These are phyloP conservation scores for Quambalaria eucalypti DNA, from an alignment of 1,284 basidiomycete genomes.

Conservation along the genomic window DNA sequence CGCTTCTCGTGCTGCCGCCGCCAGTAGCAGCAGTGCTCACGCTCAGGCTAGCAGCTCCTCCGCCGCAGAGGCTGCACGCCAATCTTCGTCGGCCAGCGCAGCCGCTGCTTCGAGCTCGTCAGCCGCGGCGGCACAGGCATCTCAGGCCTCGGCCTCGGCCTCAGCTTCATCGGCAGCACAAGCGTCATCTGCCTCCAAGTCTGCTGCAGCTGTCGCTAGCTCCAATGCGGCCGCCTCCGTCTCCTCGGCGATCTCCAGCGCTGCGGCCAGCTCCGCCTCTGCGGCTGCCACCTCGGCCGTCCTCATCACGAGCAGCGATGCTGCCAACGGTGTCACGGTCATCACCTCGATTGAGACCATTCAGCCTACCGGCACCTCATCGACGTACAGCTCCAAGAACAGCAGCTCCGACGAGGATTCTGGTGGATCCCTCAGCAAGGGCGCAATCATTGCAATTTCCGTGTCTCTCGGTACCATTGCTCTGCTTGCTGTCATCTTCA, in stretches of 20 bases:
- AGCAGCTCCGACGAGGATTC: neutral
- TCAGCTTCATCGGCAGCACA: neutral
- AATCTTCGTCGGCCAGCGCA: neutral
- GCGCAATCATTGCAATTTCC: neutral
- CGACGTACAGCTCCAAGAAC: neutral
- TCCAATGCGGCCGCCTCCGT: neutral
- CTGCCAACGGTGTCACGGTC: neutral
- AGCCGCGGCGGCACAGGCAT: neutral
- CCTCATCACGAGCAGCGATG: neutral
- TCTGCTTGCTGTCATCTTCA: neutral
- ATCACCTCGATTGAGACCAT: neutral
- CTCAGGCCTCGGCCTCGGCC: neutral
- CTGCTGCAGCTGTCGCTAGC: neutral
- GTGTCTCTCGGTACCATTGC: neutral
- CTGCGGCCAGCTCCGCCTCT: neutral
- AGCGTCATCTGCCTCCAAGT: neutral
- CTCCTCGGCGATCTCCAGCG: neutral
- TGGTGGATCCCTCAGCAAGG: neutral
- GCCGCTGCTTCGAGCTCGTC: neutral
- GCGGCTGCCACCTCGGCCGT: neutral
- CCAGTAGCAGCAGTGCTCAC: neutral
- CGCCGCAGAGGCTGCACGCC: neutral
- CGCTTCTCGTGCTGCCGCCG: neutral
- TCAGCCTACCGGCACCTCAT: neutral
- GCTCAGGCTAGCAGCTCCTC: neutral